phyloP scores from a whole-genome alignment of 768 basidiomycete genomes.

The Nevesoporus exiguus region DNA sequence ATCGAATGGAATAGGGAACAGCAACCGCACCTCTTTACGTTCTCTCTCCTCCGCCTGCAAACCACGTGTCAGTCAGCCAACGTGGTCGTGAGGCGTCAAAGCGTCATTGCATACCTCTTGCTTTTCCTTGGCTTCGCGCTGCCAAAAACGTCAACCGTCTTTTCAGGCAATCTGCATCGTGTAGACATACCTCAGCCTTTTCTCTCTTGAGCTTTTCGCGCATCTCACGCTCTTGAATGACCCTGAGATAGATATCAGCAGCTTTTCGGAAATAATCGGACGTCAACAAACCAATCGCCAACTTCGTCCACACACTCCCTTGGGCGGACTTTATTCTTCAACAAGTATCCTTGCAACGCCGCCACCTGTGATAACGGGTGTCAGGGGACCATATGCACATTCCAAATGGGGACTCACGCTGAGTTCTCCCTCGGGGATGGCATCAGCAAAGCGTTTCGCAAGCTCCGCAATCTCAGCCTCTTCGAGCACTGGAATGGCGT shows the following conservation, averaged over 20 bases:
- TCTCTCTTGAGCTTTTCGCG: constrained; percentile 84
- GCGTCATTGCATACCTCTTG: constrained; percentile 45
- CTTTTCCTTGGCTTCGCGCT: constrained; percentile 82
- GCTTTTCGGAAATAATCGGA: constrained; percentile 4
- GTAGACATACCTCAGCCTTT: constrained; percentile 48
- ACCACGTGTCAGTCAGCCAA: constrained; percentile 3
- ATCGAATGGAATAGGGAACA: constrained; percentile 1
- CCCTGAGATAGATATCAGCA: constrained; percentile 31
- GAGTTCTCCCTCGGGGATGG: constrained; percentile 84
- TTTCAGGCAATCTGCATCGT: neutral
- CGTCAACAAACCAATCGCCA: constrained; percentile 53
- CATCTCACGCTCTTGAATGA: constrained; percentile 77
- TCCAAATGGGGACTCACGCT: constrained; percentile 52
- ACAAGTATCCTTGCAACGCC: constrained; percentile 77
- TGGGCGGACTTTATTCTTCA: constrained; percentile 90
- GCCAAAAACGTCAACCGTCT: constrained; percentile 9
- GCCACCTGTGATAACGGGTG: constrained; percentile 54
- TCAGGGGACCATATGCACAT: neutral
- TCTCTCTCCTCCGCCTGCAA: constrained; percentile 56
- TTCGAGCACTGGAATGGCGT: constrained; percentile 63
- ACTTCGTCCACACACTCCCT: constrained; percentile 81
- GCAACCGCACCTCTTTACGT: constrained; percentile 51
- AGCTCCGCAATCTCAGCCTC: constrained; percentile 75
- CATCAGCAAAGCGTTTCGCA: constrained; percentile 77
- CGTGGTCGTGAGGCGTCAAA: neutral